These are phyloP conservation scores for Hymenoscyphus infarciens DNA, from an alignment of 2,329 filamentous ascomycete genomes.

Conservation along the genomic window DNA sequence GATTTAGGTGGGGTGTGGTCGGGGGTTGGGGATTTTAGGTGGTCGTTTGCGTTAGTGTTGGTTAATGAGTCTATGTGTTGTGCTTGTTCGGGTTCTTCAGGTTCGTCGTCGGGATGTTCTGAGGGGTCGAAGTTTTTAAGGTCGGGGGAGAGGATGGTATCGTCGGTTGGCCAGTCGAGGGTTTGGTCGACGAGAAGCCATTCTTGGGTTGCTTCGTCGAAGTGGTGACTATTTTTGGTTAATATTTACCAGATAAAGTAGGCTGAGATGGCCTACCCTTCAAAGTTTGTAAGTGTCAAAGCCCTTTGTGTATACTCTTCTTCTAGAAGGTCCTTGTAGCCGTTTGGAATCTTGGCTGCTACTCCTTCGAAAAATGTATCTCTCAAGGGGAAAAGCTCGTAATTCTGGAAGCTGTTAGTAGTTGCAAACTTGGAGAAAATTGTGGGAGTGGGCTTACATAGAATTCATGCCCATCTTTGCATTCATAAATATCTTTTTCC, in stretches of 20 bases:
- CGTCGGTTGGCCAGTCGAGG: neutral
- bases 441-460: conserved; percentile 35
- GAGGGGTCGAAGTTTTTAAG: no score
- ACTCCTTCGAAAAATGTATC: conserved; percentile 66
- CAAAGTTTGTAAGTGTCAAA: conserved; percentile 48
- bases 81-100: no score
- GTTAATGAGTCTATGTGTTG: no score
- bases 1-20: no score
- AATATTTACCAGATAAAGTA: neutral
- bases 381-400: conserved; percentile 65
- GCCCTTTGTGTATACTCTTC: conserved; percentile 55
- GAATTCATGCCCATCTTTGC: conserved; percentile 51
- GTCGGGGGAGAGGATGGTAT: neutral
- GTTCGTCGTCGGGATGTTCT: no score
- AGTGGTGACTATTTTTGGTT: conserved; percentile 36
- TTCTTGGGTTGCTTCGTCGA: conserved; percentile 39
- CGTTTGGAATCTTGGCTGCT: conserved; percentile 61
- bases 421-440: neutral
- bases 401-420: conserved; percentile 40
- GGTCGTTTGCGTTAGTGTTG: no score
- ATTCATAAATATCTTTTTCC: conserved; percentile 46
- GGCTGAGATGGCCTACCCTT: conserved; percentile 43
- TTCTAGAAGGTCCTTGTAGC: conserved; percentile 55
- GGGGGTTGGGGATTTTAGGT: no score
- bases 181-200: conserved; percentile 32